A percentile compares a stretch with the other conserved stretches of the same genome.
These are phyloP conservation scores for Calendula officinalis DNA, from an alignment of 129 eudicot genomes.

Conservation along the genomic window DNA sequence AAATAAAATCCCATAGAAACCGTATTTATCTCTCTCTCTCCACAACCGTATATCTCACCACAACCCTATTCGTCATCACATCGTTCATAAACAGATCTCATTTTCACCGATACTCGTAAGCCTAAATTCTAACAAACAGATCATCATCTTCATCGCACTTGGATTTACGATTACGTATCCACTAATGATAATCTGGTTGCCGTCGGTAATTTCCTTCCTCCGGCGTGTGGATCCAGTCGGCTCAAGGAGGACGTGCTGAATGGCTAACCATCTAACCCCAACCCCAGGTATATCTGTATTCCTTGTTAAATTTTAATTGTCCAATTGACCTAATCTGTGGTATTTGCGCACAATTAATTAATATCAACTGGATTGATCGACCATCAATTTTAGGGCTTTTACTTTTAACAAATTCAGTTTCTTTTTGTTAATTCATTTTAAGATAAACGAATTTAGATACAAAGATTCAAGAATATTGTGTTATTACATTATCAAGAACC, in stretches of 20 bases:
- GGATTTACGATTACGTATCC: constrained; percentile 53
- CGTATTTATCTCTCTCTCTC: too few relatives aligned
- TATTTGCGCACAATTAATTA: background rate
- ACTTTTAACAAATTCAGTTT: background rate
- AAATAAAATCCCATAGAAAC: too few relatives aligned
- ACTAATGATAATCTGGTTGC: constrained; percentile 51
- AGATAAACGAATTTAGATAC: background rate
- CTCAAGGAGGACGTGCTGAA: constrained; percentile 38
- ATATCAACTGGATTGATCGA: background rate
- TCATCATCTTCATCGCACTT: too few relatives aligned
- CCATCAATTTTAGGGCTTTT: constrained; percentile 2
- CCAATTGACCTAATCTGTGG: constrained; percentile 6
- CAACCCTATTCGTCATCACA: too few relatives aligned
- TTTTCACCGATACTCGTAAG: too few relatives aligned
- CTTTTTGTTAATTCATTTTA: constrained; percentile 1
- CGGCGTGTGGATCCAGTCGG: constrained; percentile 46
- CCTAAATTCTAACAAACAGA: too few relatives aligned
- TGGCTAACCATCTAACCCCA: constrained; percentile 36
- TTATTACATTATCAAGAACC: too few relatives aligned
- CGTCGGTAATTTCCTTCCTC: constrained; percentile 33
- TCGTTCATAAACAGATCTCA: too few relatives aligned
- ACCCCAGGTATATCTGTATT: constrained; percentile 38
- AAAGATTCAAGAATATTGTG: too few relatives aligned
- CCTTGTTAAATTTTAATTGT: constrained; percentile 17
- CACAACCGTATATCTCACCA: too few relatives aligned